Evolutionary conservation across 495 filamentous ascomycete genomes (phyloP).

Genomic region (Aspergillus sclerotiicarbonarius): DNA sequence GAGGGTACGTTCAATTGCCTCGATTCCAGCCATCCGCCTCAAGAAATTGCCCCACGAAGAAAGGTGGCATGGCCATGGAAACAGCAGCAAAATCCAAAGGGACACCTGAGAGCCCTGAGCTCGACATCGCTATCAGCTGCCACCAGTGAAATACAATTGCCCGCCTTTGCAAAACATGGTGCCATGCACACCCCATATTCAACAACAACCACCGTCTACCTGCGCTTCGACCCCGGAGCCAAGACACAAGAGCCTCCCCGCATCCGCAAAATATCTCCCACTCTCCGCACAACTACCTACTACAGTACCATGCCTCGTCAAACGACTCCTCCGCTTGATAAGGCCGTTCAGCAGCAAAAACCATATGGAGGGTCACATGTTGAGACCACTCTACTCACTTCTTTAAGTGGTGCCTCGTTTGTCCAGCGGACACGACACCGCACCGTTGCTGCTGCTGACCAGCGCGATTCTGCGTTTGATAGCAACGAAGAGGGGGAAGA

Average conservation of each 20-base stretch:
- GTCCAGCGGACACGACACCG: neutral
- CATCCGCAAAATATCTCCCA: neutral
- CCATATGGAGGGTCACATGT: neutral
- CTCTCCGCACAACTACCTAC: neutral
- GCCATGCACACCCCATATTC: neutral
- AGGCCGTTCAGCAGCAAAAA: neutral
- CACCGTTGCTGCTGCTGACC: neutral
- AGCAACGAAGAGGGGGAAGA: no score
- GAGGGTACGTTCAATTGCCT: neutral
- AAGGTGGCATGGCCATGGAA: no score
- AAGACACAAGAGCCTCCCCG: neutral
- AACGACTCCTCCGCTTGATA: neutral
- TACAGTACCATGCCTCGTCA: neutral
- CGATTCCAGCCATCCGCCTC: neutral
- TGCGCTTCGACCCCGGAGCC: neutral
- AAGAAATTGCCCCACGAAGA: no score
- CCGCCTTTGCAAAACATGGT: neutral
- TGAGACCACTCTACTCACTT: neutral
- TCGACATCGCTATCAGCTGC: neutral
- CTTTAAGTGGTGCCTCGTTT: neutral
- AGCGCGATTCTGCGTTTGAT: no score
- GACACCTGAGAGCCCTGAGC: neutral
- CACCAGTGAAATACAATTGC: neutral
- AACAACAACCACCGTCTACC: neutral
- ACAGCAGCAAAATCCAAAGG: neutral